Conservation (phyloP, 257 asterid species). For the Ophiorrhiza pumila region DNA sequence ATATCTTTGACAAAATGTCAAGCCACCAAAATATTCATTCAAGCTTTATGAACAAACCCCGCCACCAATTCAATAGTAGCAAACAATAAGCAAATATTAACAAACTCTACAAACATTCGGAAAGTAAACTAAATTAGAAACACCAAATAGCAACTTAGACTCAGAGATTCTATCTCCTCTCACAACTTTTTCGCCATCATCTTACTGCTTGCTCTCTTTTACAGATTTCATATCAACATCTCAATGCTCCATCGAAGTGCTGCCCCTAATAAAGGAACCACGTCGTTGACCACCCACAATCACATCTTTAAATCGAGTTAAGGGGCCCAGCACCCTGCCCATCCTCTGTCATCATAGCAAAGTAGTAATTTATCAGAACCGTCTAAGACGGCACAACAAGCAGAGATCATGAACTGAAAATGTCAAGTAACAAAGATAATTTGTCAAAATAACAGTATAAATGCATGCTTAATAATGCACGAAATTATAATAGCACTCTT, state of each 20-base stretch:
- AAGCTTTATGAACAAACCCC: conserved; percentile 7
- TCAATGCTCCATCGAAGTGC: conserved; percentile 39
- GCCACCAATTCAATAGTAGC: conserved; percentile 8
- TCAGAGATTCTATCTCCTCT: not conserved
- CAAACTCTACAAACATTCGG: conserved; percentile 1
- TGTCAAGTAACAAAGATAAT: not conserved
- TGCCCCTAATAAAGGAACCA: conserved; percentile 46
- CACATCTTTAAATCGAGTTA: conserved; percentile 55
- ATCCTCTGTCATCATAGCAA: conserved; percentile 37
- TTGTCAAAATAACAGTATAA: not conserved
- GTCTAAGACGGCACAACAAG: not conserved
- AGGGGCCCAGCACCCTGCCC: conserved; percentile 47
- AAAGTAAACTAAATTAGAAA: conserved; percentile 5
- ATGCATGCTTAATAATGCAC: not conserved
- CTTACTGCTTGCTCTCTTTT: not conserved
- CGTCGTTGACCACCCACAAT: conserved; percentile 52
- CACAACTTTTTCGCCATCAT: conserved; percentile 1
- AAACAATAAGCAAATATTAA: conserved; percentile 11
- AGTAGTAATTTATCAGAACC: not conserved
- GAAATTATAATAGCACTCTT: not conserved
- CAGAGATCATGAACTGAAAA: not conserved
- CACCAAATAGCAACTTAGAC: not conserved
- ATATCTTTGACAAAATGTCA: not conserved
- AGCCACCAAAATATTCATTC: conserved; percentile 15
- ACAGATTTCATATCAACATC: not conserved